Conservation (phyloP, 352 stramenopile genomes). For the Globisporangium rhizosaccharum region DNA sequence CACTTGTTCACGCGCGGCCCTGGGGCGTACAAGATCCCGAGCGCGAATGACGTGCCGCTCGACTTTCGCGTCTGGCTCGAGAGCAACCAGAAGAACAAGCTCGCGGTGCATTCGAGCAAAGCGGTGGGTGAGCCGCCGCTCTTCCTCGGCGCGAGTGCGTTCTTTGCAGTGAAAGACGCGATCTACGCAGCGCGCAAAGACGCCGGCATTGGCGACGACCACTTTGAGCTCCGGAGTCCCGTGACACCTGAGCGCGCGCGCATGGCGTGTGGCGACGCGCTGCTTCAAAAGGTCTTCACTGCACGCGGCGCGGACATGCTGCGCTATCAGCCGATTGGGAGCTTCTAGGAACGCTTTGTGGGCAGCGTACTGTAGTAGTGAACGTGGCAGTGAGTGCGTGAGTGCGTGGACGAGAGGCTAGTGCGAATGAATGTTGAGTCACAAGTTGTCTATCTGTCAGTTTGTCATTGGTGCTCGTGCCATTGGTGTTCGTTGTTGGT, state of each 20-base stretch:
- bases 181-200: slow-evolving; percentile 82
- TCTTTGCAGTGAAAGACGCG: slow-evolving; percentile 96
- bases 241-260: slow-evolving; percentile 79
- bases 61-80: slow-evolving; percentile 94
- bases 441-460: background rate
- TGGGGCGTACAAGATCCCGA: slow-evolving; percentile 96
- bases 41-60: slow-evolving; percentile 94
- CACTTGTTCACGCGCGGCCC: slow-evolving; percentile 93
- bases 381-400: background rate
- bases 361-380: background rate
- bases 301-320: slow-evolving; percentile 54
- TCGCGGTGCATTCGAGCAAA: slow-evolving; percentile 95
- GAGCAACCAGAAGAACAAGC: slow-evolving; percentile 90
- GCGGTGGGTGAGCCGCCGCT: slow-evolving; percentile 95
- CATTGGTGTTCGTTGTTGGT: no score
- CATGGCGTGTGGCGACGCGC: slow-evolving; percentile 72
- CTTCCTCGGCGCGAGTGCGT: slow-evolving; percentile 91
- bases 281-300: slow-evolving; percentile 66
- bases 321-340: slow-evolving; percentile 56
- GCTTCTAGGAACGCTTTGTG: slow-evolving; percentile 28
- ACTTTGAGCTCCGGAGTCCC: slow-evolving; percentile 74
- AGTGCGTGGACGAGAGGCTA: no score
- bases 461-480: no score
- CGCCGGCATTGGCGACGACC: slow-evolving; percentile 34
- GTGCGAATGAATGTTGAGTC: background rate